Evolutionary conservation across 2,329 filamentous ascomycete genomes (phyloP).

Genomic region (Colletotrichum endophyticum): DNA sequence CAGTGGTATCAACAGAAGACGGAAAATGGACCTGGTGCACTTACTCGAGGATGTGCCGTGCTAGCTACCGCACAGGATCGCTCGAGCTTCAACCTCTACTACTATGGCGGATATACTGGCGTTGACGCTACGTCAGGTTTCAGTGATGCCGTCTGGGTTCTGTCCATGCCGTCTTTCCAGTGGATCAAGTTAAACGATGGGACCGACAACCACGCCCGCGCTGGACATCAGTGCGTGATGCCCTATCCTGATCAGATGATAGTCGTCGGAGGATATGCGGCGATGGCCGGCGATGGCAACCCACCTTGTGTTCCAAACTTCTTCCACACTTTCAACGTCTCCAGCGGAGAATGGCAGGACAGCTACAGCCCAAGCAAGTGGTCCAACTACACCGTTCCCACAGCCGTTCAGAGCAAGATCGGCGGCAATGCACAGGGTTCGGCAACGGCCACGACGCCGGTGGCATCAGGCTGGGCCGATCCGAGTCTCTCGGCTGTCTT

Average conservation of each 20-base stretch:
- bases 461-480: slow-evolving; percentile 60
- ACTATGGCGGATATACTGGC: slow-evolving; percentile 72
- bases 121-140: slow-evolving; percentile 42
- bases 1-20: slow-evolving; percentile 75
- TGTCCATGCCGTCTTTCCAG: slow-evolving; percentile 80
- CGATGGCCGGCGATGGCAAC: slow-evolving; percentile 27
- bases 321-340: slow-evolving; percentile 75
- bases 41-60: slow-evolving; percentile 74
- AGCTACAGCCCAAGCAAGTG: slow-evolving; percentile 70
- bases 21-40: slow-evolving; percentile 57
- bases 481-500: slow-evolving; percentile 58
- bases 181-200: slow-evolving; percentile 67
- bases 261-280: slow-evolving; percentile 70
- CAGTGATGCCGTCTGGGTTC: slow-evolving; percentile 77
- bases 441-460: slow-evolving; percentile 72
- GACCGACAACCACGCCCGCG: slow-evolving; percentile 58
- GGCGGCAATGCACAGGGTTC: slow-evolving; percentile 70
- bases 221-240: slow-evolving; percentile 77
- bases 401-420: slow-evolving; percentile 66
- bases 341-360: slow-evolving; percentile 70
- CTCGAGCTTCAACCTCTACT: slow-evolving; percentile 83
- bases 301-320: slow-evolving; percentile 53
- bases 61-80: slow-evolving; percentile 73
- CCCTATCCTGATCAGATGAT: slow-evolving; percentile 84
- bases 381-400: slow-evolving; percentile 72